These are phyloP conservation scores for Pseudoperonospora humuli DNA, from an alignment of 352 stramenopile species.

Conservation along the genomic window DNA sequence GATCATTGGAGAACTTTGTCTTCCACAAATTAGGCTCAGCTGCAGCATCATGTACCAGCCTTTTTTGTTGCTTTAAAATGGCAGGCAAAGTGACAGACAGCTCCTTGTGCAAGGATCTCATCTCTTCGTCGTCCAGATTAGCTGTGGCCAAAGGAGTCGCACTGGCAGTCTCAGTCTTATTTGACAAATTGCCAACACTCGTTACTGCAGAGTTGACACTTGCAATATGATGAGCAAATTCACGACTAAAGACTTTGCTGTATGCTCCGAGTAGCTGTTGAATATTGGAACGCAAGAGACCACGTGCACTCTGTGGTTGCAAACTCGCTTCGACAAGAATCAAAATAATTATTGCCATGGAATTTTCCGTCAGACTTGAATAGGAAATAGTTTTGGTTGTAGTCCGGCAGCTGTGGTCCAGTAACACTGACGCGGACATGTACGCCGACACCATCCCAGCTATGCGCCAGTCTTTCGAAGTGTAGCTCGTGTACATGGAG, in stretches of 20 bases:
- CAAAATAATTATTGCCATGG: conserved; percentile 59
- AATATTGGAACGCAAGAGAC: conserved; percentile 53
- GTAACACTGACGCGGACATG: conserved; percentile 54
- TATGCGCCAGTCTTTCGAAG: too few relatives aligned
- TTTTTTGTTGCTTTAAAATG: conserved; percentile 42
- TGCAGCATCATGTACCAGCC: conserved; percentile 36
- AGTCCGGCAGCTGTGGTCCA: conserved; percentile 41
- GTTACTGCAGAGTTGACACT: conserved; percentile 15
- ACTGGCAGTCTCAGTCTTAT: conserved; percentile 21
- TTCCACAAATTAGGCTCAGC: conserved; percentile 57
- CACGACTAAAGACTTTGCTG: conserved; percentile 31
- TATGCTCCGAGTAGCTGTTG: conserved; percentile 45
- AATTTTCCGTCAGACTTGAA: conserved; percentile 58
- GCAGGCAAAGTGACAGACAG: too few relatives aligned
- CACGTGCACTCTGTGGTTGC: conserved; percentile 44
- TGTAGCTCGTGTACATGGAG: conserved; percentile 73
- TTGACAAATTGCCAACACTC: conserved; percentile 11
- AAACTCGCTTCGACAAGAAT: conserved; percentile 56
- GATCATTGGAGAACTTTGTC: conserved; percentile 39
- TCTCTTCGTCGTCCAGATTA: conserved; percentile 36
- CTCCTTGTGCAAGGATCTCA: conserved; percentile 35
- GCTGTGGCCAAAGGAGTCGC: conserved; percentile 17
- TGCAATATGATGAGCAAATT: conserved; percentile 60
- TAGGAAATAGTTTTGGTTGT: conserved; percentile 40
- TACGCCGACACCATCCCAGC: conserved; percentile 67